Evolutionary conservation across 192 early-diverging fungal genomes (phyloP), one percentile per base, ranked within the genome.

Genomic region (Gonapodya prolifera): DNA sequence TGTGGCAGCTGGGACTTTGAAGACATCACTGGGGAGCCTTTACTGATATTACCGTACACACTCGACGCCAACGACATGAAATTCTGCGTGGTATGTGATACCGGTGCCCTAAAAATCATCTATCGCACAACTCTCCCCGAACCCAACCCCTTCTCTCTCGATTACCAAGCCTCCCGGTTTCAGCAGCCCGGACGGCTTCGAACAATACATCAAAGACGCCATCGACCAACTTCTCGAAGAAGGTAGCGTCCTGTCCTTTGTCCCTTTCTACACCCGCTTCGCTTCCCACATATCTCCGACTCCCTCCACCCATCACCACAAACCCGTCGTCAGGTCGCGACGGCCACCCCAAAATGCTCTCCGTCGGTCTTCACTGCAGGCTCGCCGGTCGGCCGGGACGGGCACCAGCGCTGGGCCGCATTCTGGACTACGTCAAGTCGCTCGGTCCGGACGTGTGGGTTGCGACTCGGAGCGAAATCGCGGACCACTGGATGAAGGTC

Each of bases 21-120:
- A 1, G 76, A 73, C 35, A 77, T 77, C n/a, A 79, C 69, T 18
- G 76, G 80, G 70, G 69, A 45, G 23, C 84, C 83, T 36, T 70
- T 85, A 74, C 79, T 85, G 31, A 83, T 87, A 32, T 2, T 75
- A 2, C 77, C 77, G 2, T 78, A 78, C 77, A 78, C 70, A 16
- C 45, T 73, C 70, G 45, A 71, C 76, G 23, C 82, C 69, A 88
- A 88, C 81, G 85, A 88, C 75, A 86, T 85, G 85, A 88, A 88
- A 78, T 87, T 83, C 69, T 70, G 80, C 28, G 82, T 85, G 17
- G n/a, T 29, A 28, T 35, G 33, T 83, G 13, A 1, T 61, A n/a
- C n/a, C n/a, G n/a, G n/a, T n/a, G n/a, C n/a, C n/a, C n/a, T n/a
- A n/a, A n/a, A n/a, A n/a, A n/a, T n/a, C n/a, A n/a, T n/a, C n/a